Percentiles rank a stretch among this genome's conserved stretches.
These are phyloP conservation scores for Globisporangium irregulare DNA, from an alignment of 352 stramenopile genomes.

Conservation along the genomic window DNA sequence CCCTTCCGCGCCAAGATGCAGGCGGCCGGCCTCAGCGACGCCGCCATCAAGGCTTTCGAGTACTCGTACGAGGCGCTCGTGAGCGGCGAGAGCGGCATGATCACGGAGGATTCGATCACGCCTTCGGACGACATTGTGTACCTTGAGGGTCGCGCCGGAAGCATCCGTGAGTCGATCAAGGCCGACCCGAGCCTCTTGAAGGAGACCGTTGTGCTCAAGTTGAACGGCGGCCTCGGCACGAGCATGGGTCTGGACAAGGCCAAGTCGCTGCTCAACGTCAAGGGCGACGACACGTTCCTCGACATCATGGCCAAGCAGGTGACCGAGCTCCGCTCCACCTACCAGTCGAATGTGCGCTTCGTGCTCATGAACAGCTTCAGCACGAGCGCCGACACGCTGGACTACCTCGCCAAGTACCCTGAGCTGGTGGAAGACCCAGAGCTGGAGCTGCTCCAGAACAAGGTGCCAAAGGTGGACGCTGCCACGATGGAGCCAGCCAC, in stretches of 20 bases:
- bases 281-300: slow-evolving; percentile 93
- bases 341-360: slow-evolving; percentile 91
- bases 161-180: slow-evolving; percentile 74
- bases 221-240: slow-evolving; percentile 84
- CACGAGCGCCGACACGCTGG: slow-evolving; percentile 80
- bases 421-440: slow-evolving; percentile 92
- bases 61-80: slow-evolving; percentile 96
- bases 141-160: slow-evolving; percentile 71
- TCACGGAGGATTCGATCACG: slow-evolving; percentile 93
- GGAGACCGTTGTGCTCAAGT: slow-evolving; percentile 86
- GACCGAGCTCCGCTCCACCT: slow-evolving; percentile 92
- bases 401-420: slow-evolving; percentile 87
- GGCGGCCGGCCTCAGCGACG: slow-evolving; percentile 91
- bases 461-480: slow-evolving; percentile 95
- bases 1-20: slow-evolving; percentile 96
- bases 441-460: slow-evolving; percentile 98
- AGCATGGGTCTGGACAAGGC: slow-evolving; percentile 95
- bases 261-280: slow-evolving; percentile 93
- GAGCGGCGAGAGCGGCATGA: slow-evolving; percentile 95
- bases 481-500: slow-evolving; percentile 72
- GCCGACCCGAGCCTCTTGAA: slow-evolving; percentile 71
- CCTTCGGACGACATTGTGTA: slow-evolving; percentile 78
- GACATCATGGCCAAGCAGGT: slow-evolving; percentile 90
- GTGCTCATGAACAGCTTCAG: slow-evolving; percentile 91
- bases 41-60: slow-evolving; percentile 97